Evolutionary conservation across 1,284 basidiomycete species (phyloP), one percentile per base, ranked within the genome.

Genomic region (Fomitopsis palustris): DNA sequence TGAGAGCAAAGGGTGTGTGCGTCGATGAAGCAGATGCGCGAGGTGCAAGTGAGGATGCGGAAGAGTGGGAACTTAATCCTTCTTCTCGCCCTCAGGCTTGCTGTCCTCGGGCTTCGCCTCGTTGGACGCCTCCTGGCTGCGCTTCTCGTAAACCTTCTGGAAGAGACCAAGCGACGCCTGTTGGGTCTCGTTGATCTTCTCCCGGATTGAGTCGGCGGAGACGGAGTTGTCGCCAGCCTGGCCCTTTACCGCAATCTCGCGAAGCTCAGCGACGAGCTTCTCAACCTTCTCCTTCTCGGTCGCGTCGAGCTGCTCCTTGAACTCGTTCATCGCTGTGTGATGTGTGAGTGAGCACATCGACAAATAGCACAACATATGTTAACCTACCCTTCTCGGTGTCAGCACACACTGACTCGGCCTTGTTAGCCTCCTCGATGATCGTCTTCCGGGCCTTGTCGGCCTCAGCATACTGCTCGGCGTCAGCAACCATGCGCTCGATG

Each of bases 71-170:
- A 62, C 64, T 81, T 84, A 88, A 68, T 88, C 85, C 77, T 90
- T 88, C 85, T 90, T 88, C 77, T 88, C 85, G 70, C 85, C 79
- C 64, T 82, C 76, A 75, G 82, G 83, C 65, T 79, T 73, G 61
- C 66, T 42, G 10, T 75, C 62, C 37, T 81, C 68, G 68, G 83
- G 80, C n/a, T 80, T 76, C 3, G 81, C 66, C 61, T 76, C 75
- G 65, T 82, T 81, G 49, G 49, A 16, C 49, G 49, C 49, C 76
- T 91, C 87, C 56, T 86, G 87, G 67, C 86, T 85, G 64, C 91
- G 87, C 85, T 94, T 93, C 84, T 97, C 94, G 77, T 98, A 97
- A 29, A 96, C 86, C 88, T 96, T 97, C 80, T 97, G 93, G 95
- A 98, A 99, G 65, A 99, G 90, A 67, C 93, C 93, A 53, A 99